Base-by-base conservation (phyloP, 805 yeast genomes). In the Ogataea kodamae region DNA sequence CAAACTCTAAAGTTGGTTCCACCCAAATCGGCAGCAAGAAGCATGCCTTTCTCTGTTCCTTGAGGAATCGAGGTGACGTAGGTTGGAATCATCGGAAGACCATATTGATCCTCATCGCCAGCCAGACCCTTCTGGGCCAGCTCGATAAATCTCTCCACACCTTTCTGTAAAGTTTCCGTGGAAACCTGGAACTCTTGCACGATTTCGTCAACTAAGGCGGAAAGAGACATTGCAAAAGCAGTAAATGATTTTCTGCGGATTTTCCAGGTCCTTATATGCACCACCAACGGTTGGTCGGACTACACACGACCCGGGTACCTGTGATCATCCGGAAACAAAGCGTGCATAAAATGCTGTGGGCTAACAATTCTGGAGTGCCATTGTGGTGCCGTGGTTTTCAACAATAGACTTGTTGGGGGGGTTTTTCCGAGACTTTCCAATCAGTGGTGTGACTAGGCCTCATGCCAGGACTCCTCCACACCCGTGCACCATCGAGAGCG, bases 1-100 rank as follows among this genome's bases (percentile, higher is more conserved):
- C 97, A 88, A 16, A 92, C 96, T 52, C 98, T 72, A 64, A 90
- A 87, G 59, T 92, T 89, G 38, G 97, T 89, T 31, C 97, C 97
- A 43, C 98, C 98, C 33, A 90, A 69, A 55, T 90, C 97, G 4
- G 92, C 95, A 35, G 97, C 97, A 40, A 90, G 65, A 43, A 72
- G 76, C 23, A 84, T 67, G 27, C 97, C 97, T 35, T 67, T 68
- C 57, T 90, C 98, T 29, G 73, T 68, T 26, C 98, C 98, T 25
- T 71, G 73, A 14, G 98, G 98, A 37, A 86, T 72, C 8, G 74
- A 70, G 6, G 96, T 85, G 20, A 90, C 95, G 55, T 61, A 90
- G 1, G 96, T 76, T 22, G 97, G 97, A 49, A 92, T 86, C 98
- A 90, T 92, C 24, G 92, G 90, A 64, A 84, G 63, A 54, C 72